These are phyloP conservation scores for Cystobasidium pallidum DNA, from an alignment of 1,284 basidiomycete genomes.

Conservation along the genomic window DNA sequence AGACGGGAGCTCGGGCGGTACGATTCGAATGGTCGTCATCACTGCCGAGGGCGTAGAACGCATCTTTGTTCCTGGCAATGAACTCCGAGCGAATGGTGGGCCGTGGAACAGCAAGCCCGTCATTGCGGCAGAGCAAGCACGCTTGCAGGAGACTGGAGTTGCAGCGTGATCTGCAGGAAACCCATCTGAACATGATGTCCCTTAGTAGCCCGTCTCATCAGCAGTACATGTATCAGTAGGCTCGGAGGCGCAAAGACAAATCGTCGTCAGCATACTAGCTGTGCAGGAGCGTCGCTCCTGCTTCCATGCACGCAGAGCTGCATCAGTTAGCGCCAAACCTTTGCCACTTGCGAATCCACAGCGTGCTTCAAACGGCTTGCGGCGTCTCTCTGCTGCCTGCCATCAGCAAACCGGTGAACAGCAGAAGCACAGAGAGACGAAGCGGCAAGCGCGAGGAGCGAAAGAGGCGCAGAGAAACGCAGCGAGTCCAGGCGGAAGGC, in stretches of 20 bases:
- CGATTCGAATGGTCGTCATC: conserved; percentile 96
- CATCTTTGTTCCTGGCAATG: conserved; percentile 90
- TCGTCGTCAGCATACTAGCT: not conserved
- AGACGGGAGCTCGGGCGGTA: conserved; percentile 96
- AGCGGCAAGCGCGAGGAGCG: not conserved
- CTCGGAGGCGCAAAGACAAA: not conserved
- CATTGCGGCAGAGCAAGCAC: conserved; percentile 8
- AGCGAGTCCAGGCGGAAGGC: not conserved
- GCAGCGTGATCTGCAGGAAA: no score
- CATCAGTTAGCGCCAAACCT: no score
- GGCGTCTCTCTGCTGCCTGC: no score
- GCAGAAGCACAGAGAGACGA: no score
- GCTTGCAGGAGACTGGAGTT: conserved; percentile 9
- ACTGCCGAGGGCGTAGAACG: conserved; percentile 88
- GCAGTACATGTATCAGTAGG: not conserved
- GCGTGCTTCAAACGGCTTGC: no score
- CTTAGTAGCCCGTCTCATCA: not conserved
- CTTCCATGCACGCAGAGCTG: no score
- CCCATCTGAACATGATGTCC: no score
- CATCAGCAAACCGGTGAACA: no score
- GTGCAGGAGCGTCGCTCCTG: not conserved
- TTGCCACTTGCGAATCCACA: no score
- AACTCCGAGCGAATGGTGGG: conserved; percentile 47
- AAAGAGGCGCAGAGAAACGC: not conserved
- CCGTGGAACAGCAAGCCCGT: conserved; percentile 36